Evolutionary conservation across 2,329 filamentous ascomycete genomes (phyloP).

Genomic region (Aschersonia sp.): DNA sequence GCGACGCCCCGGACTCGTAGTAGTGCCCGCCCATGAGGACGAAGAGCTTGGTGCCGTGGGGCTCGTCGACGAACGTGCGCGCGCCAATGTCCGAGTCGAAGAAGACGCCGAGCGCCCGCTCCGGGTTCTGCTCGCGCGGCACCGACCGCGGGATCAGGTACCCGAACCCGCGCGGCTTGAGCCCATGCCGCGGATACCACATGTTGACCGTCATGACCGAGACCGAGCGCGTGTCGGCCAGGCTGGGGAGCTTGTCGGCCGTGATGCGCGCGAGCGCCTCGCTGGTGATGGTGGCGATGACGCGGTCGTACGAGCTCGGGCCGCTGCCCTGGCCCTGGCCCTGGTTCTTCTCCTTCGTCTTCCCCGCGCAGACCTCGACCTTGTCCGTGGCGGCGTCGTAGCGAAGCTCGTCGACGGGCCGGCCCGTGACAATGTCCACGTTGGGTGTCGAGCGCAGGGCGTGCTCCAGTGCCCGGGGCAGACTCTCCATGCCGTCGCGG

Average conservation of each 20-base stretch:
- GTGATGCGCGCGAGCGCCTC: constrained; percentile 26
- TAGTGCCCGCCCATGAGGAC: constrained; percentile 92
- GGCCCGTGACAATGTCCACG: constrained; percentile 39
- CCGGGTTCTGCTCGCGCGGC: constrained; percentile 58
- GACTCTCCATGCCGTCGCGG: constrained; percentile 44
- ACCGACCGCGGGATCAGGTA: constrained; percentile 76
- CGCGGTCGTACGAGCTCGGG: constrained; percentile 33
- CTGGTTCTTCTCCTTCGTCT: neutral
- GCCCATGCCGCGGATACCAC: constrained; percentile 53
- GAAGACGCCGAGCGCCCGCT: constrained; percentile 76
- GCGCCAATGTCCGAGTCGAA: constrained; percentile 58
- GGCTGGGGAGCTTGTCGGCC: constrained; percentile 25
- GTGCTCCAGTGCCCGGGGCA: constrained; percentile 38
- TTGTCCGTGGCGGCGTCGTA: constrained; percentile 20
- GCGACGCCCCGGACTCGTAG: constrained; percentile 38
- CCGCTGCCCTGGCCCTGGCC: neutral
- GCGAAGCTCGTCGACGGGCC: constrained; percentile 31
- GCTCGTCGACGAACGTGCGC: constrained; percentile 33
- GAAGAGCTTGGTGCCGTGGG: constrained; percentile 69
- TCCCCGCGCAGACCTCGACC: constrained; percentile 22
- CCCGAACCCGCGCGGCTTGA: constrained; percentile 65
- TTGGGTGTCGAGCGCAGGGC: constrained; percentile 38
- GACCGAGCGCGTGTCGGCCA: constrained; percentile 46
- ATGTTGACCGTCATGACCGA: constrained; percentile 89
- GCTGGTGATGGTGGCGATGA: constrained; percentile 49